These are phyloP conservation scores for Cyclotella sp. DNA, from an alignment of 108 stramenopile species.

Conservation along the genomic window DNA sequence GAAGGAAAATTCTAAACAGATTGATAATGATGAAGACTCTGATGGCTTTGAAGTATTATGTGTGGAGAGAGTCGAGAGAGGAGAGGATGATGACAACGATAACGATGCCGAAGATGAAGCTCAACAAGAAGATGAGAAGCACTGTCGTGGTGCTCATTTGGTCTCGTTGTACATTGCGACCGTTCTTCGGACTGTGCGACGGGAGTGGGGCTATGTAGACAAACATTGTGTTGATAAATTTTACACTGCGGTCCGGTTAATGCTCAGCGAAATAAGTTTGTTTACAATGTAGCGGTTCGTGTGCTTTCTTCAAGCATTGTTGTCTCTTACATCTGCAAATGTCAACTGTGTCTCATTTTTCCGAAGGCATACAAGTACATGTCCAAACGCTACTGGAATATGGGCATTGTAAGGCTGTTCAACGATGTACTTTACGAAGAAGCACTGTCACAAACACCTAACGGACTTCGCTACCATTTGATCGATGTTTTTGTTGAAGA, in stretches of 20 bases:
- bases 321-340: background rate
- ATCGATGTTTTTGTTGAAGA: conserved; percentile 88
- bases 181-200: conserved; percentile 80
- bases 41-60: conserved; percentile 29
- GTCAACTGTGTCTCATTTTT: background rate
- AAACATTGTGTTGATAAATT: conserved; percentile 95
- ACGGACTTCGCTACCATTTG: conserved; percentile 90
- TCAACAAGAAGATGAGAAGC: conserved; percentile 48
- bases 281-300: background rate
- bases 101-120: conserved; percentile 39
- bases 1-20: conserved; percentile 23
- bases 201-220: conserved; percentile 94
- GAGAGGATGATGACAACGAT: conserved; percentile 38
- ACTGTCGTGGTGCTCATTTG: conserved; percentile 89
- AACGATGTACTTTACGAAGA: conserved; percentile 88
- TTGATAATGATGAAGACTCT: conserved; percentile 29
- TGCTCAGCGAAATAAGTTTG: conserved; percentile 66
- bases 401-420: conserved; percentile 85
- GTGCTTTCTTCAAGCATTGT: background rate
- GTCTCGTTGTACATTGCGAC: conserved; percentile 80
- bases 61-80: conserved; percentile 39
- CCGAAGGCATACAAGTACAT: conserved; percentile 83
- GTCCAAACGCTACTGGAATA: conserved; percentile 83
- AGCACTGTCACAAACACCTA: conserved; percentile 75
- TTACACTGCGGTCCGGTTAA: conserved; percentile 84